Conservation (phyloP, 2,329 filamentous ascomycete genomes). For the Fusarium nanum region DNA sequence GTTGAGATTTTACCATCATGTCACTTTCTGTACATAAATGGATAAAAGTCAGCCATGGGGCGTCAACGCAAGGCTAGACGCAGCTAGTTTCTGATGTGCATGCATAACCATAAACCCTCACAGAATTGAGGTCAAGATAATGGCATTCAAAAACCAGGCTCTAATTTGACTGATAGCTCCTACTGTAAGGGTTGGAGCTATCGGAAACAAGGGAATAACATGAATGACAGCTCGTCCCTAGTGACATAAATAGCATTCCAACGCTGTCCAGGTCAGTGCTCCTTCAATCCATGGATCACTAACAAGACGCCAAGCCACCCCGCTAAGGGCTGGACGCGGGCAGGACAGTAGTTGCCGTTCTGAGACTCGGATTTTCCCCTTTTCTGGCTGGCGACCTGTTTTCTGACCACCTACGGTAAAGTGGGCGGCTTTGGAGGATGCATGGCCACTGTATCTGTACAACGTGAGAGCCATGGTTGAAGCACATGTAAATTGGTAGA, state of each 20-base stretch:
- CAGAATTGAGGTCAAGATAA: neutral
- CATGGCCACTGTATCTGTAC: neutral
- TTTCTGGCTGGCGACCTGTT: constrained; percentile 20
- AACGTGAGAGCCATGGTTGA: neutral
- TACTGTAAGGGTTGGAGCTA: neutral
- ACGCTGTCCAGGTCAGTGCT: neutral
- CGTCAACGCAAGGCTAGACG: constrained; percentile 20
- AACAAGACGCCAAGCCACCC: constrained; percentile 36
- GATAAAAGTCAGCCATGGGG: constrained; percentile 13
- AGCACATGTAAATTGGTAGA: neutral
- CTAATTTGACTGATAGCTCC: neutral
- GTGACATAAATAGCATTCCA: constrained; percentile 28
- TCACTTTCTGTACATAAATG: constrained; percentile 14
- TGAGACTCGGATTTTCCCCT: constrained; percentile 31
- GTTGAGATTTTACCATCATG: constrained; percentile 4
- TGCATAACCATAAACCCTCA: neutral
- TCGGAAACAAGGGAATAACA: neutral
- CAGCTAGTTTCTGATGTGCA: constrained; percentile 10
- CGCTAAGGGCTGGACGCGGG: constrained; percentile 26
- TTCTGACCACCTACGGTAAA: constrained; percentile 6
- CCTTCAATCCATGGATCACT: constrained; percentile 11
- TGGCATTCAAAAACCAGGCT: neutral
- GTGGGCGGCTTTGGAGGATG: constrained; percentile 7
- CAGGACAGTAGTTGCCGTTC: constrained; percentile 35
- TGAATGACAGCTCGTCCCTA: neutral